These are phyloP conservation scores for Yarrowia porcina DNA, from an alignment of 805 yeast genomes.

Conservation along the genomic window DNA sequence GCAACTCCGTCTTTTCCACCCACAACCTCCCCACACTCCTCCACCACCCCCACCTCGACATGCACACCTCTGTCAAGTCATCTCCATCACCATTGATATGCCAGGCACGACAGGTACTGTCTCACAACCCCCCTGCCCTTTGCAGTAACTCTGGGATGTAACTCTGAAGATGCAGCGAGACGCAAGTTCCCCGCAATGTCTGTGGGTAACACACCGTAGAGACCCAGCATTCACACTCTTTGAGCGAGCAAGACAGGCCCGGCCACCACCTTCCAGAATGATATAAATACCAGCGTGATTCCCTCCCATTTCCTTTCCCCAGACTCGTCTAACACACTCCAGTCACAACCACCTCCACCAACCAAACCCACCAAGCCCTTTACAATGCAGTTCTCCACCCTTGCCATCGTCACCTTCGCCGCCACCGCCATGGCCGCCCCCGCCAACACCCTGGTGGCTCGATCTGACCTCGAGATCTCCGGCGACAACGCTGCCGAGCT, in stretches of 20 bases:
- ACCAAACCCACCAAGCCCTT: neutral
- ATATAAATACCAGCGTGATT: neutral
- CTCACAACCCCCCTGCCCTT: neutral
- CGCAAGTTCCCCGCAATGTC: neutral
- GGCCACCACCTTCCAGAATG: neutral
- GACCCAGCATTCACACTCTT: too few relatives aligned
- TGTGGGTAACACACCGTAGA: neutral
- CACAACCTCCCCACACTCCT: neutral
- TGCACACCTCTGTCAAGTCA: neutral
- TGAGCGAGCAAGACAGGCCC: too few relatives aligned
- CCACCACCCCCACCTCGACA: neutral
- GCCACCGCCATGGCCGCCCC: conserved; percentile 16
- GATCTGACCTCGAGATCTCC: neutral
- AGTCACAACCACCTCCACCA: neutral
- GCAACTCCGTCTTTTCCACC: too few relatives aligned
- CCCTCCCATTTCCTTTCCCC: neutral
- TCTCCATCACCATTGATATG: too few relatives aligned
- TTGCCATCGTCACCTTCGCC: neutral
- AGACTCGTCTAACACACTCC: neutral
- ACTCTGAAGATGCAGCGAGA: too few relatives aligned
- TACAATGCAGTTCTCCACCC: conserved; percentile 8
- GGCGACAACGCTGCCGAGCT: conserved; percentile 18
- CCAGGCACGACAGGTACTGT: neutral
- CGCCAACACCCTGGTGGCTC: neutral
- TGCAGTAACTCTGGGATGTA: neutral